A percentile compares a stretch with the other conserved stretches of the same genome.
phyloP scores from a whole-genome alignment of 768 basidiomycete species.

The Suillus discolor region DNA sequence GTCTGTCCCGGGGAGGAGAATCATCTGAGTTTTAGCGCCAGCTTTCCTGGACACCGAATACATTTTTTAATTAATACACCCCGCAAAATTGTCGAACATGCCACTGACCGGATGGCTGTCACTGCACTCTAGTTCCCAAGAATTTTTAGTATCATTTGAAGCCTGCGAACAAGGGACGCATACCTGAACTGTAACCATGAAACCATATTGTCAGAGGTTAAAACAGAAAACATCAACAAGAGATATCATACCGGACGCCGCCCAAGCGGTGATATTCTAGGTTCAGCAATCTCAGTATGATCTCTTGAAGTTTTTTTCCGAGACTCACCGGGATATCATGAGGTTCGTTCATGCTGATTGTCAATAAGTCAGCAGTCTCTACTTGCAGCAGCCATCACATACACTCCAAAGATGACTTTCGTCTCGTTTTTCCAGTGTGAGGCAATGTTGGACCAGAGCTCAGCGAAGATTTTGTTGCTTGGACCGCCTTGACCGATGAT shows the following conservation, averaged over 20 bases:
- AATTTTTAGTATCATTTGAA: neutral
- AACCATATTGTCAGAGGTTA: neutral
- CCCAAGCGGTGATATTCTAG: constrained; percentile 48
- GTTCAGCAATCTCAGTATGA: neutral
- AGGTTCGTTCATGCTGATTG: constrained; percentile 61
- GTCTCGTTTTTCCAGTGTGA: constrained; percentile 44
- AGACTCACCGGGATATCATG: constrained; percentile 49
- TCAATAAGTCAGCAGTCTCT: neutral
- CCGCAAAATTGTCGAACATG: constrained; percentile 36
- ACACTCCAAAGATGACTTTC: constrained; percentile 53
- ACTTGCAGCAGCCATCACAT: constrained; percentile 18
- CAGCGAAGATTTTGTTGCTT: constrained; percentile 53
- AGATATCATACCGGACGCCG: constrained; percentile 28
- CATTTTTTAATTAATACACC: neutral
- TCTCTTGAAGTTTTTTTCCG: too few relatives aligned
- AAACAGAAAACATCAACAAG: neutral
- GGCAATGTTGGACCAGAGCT: constrained; percentile 55
- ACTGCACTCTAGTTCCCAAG: constrained; percentile 53
- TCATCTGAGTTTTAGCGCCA: constrained; percentile 55
- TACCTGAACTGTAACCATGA: constrained; percentile 4
- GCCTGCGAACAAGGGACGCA: neutral
- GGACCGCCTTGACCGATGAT: constrained; percentile 69
- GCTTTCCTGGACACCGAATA: neutral
- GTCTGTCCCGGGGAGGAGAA: constrained; percentile 61
- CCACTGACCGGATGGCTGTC: constrained; percentile 60